phyloP scores from a whole-genome alignment of 176 grass and related monocot species.

The Juncus effusus region DNA sequence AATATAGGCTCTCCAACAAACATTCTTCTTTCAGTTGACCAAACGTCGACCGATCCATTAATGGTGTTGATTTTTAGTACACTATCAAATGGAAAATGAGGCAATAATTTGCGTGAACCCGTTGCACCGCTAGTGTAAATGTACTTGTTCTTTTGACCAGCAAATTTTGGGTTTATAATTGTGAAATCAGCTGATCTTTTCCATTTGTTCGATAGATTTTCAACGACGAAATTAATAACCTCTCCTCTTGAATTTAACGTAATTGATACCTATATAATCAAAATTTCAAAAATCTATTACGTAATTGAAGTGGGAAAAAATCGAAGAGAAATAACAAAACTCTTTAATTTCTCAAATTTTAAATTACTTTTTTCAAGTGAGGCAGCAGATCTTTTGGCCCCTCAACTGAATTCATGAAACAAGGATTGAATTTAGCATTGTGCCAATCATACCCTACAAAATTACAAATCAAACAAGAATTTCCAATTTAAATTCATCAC shows the following conservation, averaged over 20 bases:
- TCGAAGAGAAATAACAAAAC: no score
- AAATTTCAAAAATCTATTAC: background rate
- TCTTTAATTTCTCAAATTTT: no score
- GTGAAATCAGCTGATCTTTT: slow-evolving; percentile 65
- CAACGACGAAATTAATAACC: slow-evolving; percentile 35
- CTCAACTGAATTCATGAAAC: slow-evolving; percentile 66
- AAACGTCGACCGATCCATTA: slow-evolving; percentile 33
- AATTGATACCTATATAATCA: slow-evolving; percentile 49
- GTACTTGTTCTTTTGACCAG: slow-evolving; percentile 50
- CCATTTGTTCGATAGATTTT: slow-evolving; percentile 47
- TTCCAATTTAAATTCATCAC: background rate
- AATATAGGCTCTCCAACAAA: slow-evolving; percentile 87
- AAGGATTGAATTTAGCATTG: slow-evolving; percentile 63
- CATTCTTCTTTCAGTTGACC: slow-evolving; percentile 41
- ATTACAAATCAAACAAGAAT: background rate
- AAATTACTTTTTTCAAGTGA: slow-evolving; percentile 59
- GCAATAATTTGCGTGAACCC: slow-evolving; percentile 56
- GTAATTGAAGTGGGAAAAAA: no score
- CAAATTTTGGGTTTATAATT: slow-evolving; percentile 53
- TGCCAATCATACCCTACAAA: slow-evolving; percentile 66
- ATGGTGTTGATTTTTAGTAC: slow-evolving; percentile 52
- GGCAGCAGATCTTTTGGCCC: slow-evolving; percentile 51
- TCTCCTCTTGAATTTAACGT: slow-evolving; percentile 52
- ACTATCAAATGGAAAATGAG: slow-evolving; percentile 73
- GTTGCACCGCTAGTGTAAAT: slow-evolving; percentile 51